Base-by-base conservation (phyloP, 2,329 filamentous ascomycete genomes). In the Cytospora paraplurivora region DNA sequence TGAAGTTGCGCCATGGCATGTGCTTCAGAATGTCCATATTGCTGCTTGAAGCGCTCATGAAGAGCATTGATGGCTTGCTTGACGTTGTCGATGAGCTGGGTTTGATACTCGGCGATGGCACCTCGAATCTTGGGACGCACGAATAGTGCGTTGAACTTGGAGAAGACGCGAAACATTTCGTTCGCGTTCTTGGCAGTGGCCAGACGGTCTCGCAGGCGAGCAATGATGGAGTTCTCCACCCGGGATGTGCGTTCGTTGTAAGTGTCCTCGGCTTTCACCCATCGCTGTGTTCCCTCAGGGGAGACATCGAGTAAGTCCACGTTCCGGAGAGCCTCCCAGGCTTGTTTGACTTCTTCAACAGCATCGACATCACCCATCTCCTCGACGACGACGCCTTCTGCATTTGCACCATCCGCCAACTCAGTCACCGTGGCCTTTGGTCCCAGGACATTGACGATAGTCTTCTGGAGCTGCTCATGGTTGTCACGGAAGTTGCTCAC, bases 111-210 rank as follows among this genome's bases (percentile, higher is more conserved):
- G 51, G 93, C 91, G 72, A 99, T 99, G 62, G 95, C 96, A 69
- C 96, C 93, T 68, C 95, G 89, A 78, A 99, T 98, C 82, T 99
- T 99, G n/a, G 95, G 95, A 65, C 95, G 88, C 62, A 99, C 94
- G 70, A 99, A 96, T 35, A 99, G 88, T 1, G 95, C 95, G 74
- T 99, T 99, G 85, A 99, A 99, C 75, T 98, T 98, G 59, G 95
- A 98, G 76, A 99, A 99, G 66, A 99, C 95, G 61, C 96, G 91
- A 76, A 99, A 99, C 95, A 99, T 99, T 77, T 99, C 96, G 73
- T 96, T 98, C 49, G 95, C 95, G 67, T 93, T 97, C 82, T 96
- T 97, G 13, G 95, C 94, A 7, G 93, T 97, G 15, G 93, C 95
- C 62, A 99, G 84, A 64, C 95, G 90, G 76, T 99, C 95, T 71